Base-by-base conservation (phyloP, 257 asterid genomes). In the Fraxinus excelsior region DNA sequence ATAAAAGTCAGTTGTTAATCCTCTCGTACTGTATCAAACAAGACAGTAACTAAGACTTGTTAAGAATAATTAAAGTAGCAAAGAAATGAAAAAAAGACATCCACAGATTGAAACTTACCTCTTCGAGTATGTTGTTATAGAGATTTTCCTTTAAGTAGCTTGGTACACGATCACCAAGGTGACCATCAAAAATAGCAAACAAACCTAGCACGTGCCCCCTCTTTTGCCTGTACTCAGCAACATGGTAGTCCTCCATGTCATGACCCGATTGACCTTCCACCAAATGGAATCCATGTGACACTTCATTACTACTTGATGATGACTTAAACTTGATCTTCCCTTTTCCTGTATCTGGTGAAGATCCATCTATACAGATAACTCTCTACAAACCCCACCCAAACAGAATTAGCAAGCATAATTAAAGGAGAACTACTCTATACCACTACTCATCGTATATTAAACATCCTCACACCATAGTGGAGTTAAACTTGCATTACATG, bases 171-270 rank as follows among this genome's bases (percentile, higher is more conserved):
- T 87, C 89, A 44, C 97, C 97, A 26, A 91, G 83, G 78, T 91
- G 97, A 1, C 97, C 97, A 44, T 91, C 97, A 77, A 87, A 91
- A 74, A 91, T 90, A 1, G 97, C 97, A 70, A 91, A 91, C 80
- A 91, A 78, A 18, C 97, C 97, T 65, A 91, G 97, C 26, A 71
- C 82, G 68, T 88, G 96, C 9, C 83, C 94, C 80, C 80, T 84
- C 80, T 12, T 81, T 76, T 86, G 84, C 46, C 82, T 81, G 78
- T 91, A 91, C 72, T 91, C 96, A 0, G 96, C 97, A 23, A 91
- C 92, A 72, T 91, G 96, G 64, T 90, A 91, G 65, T 91, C 97
- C 78, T 91, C 97, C 97, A 91, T 91, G 78, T 88, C 91, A 80
- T 91, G 96, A 3, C 97, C 97, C 5, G 97, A 84, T 67, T 91